Evolutionary conservation across 805 yeast genomes (phyloP).

Genomic region (Metschnikowia kunwiensis): DNA sequence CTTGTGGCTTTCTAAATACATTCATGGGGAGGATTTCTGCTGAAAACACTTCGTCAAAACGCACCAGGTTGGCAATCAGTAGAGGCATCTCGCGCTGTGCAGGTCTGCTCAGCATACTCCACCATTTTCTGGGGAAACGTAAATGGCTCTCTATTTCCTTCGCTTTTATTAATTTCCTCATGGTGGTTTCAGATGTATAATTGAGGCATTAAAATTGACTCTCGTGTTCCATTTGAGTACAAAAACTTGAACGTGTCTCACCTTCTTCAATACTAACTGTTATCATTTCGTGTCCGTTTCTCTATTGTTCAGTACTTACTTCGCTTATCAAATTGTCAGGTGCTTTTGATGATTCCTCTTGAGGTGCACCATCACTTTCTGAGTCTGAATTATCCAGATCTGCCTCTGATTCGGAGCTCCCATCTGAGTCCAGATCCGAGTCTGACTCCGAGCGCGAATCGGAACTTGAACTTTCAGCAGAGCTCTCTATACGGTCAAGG

Average conservation of each 20-base stretch:
- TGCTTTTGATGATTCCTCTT: constrained; percentile 31
- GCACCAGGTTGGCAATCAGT: no score
- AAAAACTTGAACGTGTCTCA: no score
- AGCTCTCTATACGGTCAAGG: constrained; percentile 22
- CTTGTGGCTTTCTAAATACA: constrained; percentile 34
- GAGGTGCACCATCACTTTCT: constrained; percentile 30
- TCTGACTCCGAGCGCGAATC: constrained; percentile 4
- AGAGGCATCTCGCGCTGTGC: constrained; percentile 5
- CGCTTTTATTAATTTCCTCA: no score
- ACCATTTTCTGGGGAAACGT: no score
- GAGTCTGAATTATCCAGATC: constrained; percentile 16
- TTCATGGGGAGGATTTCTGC: constrained; percentile 19
- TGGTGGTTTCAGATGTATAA: no score
- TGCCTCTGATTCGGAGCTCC: constrained; percentile 7
- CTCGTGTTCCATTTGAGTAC: no score
- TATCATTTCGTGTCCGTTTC: no score
- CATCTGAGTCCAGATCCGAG: constrained; percentile 9
- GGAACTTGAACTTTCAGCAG: constrained; percentile 1
- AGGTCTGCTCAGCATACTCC: no score
- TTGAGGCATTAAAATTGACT: no score
- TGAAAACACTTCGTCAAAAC: no score
- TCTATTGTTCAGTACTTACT: neutral
- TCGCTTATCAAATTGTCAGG: neutral
- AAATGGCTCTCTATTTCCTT: no score
- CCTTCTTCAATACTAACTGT: no score